phyloP scores from a whole-genome alignment of 768 basidiomycete genomes.

The Epithele typhae region DNA sequence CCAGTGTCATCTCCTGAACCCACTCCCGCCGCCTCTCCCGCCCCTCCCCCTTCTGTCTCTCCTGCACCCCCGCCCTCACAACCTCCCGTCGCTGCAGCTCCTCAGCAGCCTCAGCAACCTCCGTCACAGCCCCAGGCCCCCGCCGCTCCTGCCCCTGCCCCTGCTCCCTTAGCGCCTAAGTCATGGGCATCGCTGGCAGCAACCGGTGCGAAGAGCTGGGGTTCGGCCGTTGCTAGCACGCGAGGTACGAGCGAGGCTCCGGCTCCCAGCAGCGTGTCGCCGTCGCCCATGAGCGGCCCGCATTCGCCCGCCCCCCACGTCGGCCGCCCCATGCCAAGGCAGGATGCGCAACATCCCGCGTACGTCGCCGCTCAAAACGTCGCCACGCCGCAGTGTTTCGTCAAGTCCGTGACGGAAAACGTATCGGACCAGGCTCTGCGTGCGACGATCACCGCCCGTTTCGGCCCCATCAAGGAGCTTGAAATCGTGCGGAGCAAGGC shows the following conservation, averaged over 20 bases:
- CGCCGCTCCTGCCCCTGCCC: slow-evolving; percentile 29
- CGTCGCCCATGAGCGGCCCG: slow-evolving; percentile 23
- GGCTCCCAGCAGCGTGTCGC: slow-evolving; percentile 36
- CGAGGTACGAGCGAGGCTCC: slow-evolving; percentile 71
- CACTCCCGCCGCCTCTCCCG: slow-evolving; percentile 23
- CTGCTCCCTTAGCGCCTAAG: slow-evolving; percentile 53
- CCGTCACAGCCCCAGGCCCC: slow-evolving; percentile 26
- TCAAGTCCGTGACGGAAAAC: slow-evolving; percentile 83
- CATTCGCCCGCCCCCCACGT: slow-evolving; percentile 31
- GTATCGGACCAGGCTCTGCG: slow-evolving; percentile 50
- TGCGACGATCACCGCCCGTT: slow-evolving; percentile 50
- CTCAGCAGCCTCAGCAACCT: slow-evolving; percentile 18
- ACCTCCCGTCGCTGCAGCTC: slow-evolving; percentile 26
- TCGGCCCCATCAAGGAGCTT: slow-evolving; percentile 81
- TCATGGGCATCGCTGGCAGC: slow-evolving; percentile 94
- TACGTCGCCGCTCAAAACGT: slow-evolving; percentile 56
- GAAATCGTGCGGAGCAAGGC: slow-evolving; percentile 87
- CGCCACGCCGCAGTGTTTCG: slow-evolving; percentile 79
- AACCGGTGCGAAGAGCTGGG: slow-evolving; percentile 79
- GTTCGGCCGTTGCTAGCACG: slow-evolving; percentile 70
- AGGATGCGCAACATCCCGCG: slow-evolving; percentile 35
- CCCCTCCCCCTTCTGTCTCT: slow-evolving; percentile 25
- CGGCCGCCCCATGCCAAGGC: slow-evolving; percentile 35
- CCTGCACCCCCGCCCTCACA: slow-evolving; percentile 25
- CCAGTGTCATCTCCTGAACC: slow-evolving; percentile 27